Conservation (phyloP, 1,284 basidiomycete species). For the Sporisorium graminicola region DNA sequence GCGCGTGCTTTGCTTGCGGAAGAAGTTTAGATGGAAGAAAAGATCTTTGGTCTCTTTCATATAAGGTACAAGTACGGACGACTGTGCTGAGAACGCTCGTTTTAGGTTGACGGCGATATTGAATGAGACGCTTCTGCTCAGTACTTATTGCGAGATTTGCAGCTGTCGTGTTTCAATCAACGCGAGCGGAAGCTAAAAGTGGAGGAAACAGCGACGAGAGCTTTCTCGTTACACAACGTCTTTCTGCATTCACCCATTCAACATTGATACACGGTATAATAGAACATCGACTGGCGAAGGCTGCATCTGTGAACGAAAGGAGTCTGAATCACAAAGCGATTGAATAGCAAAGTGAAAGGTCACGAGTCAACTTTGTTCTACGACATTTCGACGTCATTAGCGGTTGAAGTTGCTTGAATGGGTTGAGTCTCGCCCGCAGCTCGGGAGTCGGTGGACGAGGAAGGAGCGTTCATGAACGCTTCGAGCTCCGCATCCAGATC, state of each 20-base stretch:
- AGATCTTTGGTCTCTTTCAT: conserved; percentile 9
- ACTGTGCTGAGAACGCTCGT: neutral
- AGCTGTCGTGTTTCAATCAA: neutral
- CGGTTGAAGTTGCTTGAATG: neutral
- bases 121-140: conserved; percentile 7
- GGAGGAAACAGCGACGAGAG: conserved; percentile 8
- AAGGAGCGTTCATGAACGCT: conserved; percentile 78
- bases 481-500: conserved; percentile 92
- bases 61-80: neutral
- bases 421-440: conserved; percentile 2
- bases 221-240: neutral
- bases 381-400: conserved; percentile 41
- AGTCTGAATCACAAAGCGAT: neutral
- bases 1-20: conserved; percentile 3
- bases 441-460: neutral
- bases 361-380: neutral
- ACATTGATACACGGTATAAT: neutral
- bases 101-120: neutral
- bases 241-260: neutral
- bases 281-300: too few species aligned
- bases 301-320: neutral
- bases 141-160: neutral
- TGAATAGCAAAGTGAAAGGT: neutral
- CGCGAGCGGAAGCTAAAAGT: conserved; percentile 5
- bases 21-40: conserved; percentile 1